phyloP scores from a whole-genome alignment of 257 asterid species.

The Nicotiana tomentosiformis region DNA sequence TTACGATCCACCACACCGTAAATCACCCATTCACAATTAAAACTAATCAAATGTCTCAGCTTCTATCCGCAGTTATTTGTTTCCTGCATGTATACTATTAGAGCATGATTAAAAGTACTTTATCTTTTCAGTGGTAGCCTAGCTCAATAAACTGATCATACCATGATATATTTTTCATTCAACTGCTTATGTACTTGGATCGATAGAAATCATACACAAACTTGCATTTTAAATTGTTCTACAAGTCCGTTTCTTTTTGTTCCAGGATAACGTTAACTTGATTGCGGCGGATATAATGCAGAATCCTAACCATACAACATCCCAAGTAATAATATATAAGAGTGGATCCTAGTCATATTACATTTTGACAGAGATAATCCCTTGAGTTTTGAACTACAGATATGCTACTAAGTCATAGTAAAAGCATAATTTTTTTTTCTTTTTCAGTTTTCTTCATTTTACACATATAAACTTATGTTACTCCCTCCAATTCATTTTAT shows the following conservation, averaged over 20 bases:
- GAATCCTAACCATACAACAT: no score
- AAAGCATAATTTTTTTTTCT: no score
- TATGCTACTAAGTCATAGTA: no score
- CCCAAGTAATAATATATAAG: no score
- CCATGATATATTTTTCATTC: neutral
- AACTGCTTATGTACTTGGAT: neutral
- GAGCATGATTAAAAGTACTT: neutral
- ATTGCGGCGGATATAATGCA: neutral
- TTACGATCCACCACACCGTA: conserved; percentile 36
- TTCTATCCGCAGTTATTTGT: neutral
- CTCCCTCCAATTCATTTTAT: no score
- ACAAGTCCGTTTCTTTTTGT: neutral
- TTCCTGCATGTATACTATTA: neutral
- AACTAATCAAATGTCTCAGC: neutral
- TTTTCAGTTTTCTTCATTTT: no score
- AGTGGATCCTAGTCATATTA: no score
- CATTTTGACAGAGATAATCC: no score
- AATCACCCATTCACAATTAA: conserved; percentile 36
- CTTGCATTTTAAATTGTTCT: neutral
- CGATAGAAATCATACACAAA: neutral
- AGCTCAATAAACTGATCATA: neutral
- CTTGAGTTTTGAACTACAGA: no score
- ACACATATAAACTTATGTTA: no score
- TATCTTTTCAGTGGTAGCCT: neutral
- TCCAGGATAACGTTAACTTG: neutral